Percentiles rank a stretch among this genome's conserved stretches.
Evolutionary conservation across 2,329 filamentous ascomycete genomes (phyloP).

Genomic region (Ophiostoma angusticollis): DNA sequence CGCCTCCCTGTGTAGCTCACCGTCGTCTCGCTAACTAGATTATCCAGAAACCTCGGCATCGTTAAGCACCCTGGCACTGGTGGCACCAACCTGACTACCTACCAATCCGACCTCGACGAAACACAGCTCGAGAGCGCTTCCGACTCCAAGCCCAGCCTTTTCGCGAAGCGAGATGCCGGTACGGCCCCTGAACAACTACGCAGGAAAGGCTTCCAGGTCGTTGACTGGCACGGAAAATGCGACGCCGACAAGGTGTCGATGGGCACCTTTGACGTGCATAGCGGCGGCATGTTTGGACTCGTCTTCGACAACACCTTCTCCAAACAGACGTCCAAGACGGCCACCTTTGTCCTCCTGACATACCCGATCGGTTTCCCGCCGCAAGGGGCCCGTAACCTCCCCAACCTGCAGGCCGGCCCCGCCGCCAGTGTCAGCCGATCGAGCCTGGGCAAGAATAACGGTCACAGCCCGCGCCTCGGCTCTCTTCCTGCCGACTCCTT

Average conservation of each 20-base stretch:
- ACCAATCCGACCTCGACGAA: constrained; percentile 30
- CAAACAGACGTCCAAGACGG: constrained; percentile 86
- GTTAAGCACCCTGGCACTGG: constrained; percentile 87
- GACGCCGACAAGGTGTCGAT: constrained; percentile 92
- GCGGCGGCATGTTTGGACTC: constrained; percentile 88
- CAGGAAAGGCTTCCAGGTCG: constrained; percentile 54
- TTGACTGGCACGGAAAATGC: constrained; percentile 87
- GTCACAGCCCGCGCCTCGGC: constrained; percentile 26
- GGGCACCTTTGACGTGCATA: constrained; percentile 71
- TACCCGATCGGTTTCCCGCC: constrained; percentile 76
- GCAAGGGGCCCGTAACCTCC: constrained; percentile 59
- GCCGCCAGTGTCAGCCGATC: constrained; percentile 32
- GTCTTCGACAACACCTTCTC: constrained; percentile 99
- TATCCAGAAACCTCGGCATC: constrained; percentile 73
- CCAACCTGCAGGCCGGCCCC: constrained; percentile 36
- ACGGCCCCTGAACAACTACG: constrained; percentile 51
- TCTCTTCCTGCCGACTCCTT: constrained; percentile 38
- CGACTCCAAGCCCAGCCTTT: constrained; percentile 32
- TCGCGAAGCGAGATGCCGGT: constrained; percentile 42
- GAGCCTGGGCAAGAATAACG: constrained; percentile 37
- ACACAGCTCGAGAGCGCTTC: constrained; percentile 28
- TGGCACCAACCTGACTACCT: constrained; percentile 34
- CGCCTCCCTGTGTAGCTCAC: not conserved
- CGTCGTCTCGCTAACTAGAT: not conserved
- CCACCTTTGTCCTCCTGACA: constrained; percentile 86